phyloP scores from a whole-genome alignment of 2,329 filamentous ascomycete species.

The Trichoderma harzianum region DNA sequence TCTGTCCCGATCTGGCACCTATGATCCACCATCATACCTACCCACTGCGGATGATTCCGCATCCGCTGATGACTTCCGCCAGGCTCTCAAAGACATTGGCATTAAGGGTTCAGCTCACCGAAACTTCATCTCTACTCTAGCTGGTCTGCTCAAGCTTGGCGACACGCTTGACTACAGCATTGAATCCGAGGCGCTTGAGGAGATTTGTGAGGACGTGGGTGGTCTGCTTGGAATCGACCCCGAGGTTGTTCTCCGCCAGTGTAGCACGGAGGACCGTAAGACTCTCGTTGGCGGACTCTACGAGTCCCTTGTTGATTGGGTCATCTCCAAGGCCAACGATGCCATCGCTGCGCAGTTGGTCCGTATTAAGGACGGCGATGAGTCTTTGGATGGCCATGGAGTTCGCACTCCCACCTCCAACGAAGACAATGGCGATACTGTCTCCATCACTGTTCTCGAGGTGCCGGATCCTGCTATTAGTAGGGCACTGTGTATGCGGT shows the following conservation, averaged over 20 bases:
- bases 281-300: slow-evolving; percentile 84
- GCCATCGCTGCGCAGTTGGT: slow-evolving; percentile 75
- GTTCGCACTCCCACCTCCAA: slow-evolving; percentile 62
- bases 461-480: slow-evolving; percentile 75
- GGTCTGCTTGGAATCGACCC: slow-evolving; percentile 83
- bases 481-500: slow-evolving; percentile 84
- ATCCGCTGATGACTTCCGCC: slow-evolving; percentile 87
- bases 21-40: slow-evolving; percentile 79
- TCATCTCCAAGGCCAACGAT: slow-evolving; percentile 82
- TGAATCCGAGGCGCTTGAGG: slow-evolving; percentile 79
- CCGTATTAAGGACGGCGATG: slow-evolving; percentile 61
- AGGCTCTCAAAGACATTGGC: slow-evolving; percentile 83
- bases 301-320: slow-evolving; percentile 92
- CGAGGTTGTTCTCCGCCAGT: slow-evolving; percentile 73
- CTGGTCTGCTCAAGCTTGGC: slow-evolving; percentile 84
- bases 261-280: slow-evolving; percentile 79
- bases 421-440: slow-evolving; percentile 76
- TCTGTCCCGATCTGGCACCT: slow-evolving; percentile 79
- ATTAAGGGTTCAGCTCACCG: slow-evolving; percentile 84
- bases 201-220: slow-evolving; percentile 85
- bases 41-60: slow-evolving; percentile 91
- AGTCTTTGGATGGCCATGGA: slow-evolving; percentile 62
- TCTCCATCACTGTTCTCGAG: slow-evolving; percentile 84
- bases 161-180: slow-evolving; percentile 83
- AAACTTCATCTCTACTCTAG: slow-evolving; percentile 79